Base-by-base conservation (phyloP, 106 monocot genomes). In the Ottelia alismoides region DNA sequence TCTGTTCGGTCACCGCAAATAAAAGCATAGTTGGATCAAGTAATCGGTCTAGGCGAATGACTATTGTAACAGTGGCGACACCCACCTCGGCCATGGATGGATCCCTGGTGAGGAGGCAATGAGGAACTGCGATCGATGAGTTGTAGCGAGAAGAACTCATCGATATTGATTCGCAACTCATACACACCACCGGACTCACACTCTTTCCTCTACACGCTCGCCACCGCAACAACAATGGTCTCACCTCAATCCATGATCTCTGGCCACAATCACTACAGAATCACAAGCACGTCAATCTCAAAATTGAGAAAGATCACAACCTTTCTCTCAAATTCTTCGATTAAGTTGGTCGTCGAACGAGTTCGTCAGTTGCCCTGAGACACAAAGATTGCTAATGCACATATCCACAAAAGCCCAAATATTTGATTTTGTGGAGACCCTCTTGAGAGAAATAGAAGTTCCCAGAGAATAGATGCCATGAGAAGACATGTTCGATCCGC, bases 281-380 rank as follows among this genome's bases (percentile, higher is more conserved):
- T 28, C 58, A n/a, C n/a, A 53, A 50, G 26, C 90, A 78, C 70
- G 20, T 80, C 29, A 67, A 74, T 43, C 69, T 77, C 59, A 63
- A 48, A 40, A 30, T 81, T 61, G 65, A 40, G 26, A 43, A 27
- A n/a, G 80, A 80, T 30, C 84, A 79, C 20, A 66, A 81, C 47
- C 81, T 88, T 60, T 81, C 88, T 49, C 65, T 94, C 58, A 51
- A 71, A 29, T 65, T 94, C 62, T 79, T 74, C 77, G 47, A 69
- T 28, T 77, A 53, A 48, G 35, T 47, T 25, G 54, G 49, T 25
- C 51, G 59, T 48, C 79, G 63, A 35, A 28, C 25, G 64, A 73
- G 78, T 31, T 20, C 20, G 60, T 65, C 73, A 46, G 51, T 56
- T 22, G 58, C 75, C 28, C 68, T 81, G 66, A 75, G 21, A 56